Percentiles rank a stretch among this genome's conserved stretches.
Evolutionary conservation across 495 filamentous ascomycete species (phyloP).

Genomic region (Cairneyella variabilis): DNA sequence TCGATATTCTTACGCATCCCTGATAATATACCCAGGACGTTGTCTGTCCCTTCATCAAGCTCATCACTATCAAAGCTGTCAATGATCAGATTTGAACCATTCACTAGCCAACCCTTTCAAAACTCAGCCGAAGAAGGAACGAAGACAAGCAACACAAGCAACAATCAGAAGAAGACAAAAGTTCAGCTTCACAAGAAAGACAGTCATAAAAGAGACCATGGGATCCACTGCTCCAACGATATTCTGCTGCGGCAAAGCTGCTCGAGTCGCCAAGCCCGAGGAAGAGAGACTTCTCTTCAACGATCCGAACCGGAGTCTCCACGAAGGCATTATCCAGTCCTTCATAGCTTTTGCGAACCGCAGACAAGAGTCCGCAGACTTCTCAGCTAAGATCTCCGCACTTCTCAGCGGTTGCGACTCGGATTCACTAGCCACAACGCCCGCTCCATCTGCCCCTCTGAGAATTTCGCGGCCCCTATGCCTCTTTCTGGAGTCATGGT

Average conservation of each 20-base stretch:
- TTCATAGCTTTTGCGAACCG: slow-evolving; percentile 15
- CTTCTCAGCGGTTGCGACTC: not conserved
- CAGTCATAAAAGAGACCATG: no score
- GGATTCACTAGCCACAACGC: not conserved
- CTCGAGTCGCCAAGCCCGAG: not conserved
- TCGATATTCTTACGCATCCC: no score
- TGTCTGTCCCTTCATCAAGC: no score
- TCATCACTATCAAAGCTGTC: no score
- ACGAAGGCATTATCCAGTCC: slow-evolving; percentile 17
- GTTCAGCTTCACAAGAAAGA: no score
- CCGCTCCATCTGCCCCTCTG: not conserved
- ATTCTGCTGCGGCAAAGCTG: slow-evolving; percentile 20
- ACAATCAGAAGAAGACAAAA: no score
- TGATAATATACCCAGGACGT: no score
- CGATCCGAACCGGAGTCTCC: slow-evolving; percentile 22
- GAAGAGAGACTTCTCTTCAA: slow-evolving; percentile 6
- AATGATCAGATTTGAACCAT: no score
- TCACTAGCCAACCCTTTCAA: no score
- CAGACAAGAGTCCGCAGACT: not conserved
- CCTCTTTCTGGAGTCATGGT: slow-evolving; percentile 2
- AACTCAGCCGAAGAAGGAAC: no score
- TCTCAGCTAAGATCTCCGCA: not conserved
- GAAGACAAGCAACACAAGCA: no score
- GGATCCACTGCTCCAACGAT: not conserved
- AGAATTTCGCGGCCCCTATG: not conserved